Evolutionary conservation across 371 early-diverging fungal genomes (phyloP), one percentile per base, ranked within the genome.

Genomic region (Apophysomyces elegans): DNA sequence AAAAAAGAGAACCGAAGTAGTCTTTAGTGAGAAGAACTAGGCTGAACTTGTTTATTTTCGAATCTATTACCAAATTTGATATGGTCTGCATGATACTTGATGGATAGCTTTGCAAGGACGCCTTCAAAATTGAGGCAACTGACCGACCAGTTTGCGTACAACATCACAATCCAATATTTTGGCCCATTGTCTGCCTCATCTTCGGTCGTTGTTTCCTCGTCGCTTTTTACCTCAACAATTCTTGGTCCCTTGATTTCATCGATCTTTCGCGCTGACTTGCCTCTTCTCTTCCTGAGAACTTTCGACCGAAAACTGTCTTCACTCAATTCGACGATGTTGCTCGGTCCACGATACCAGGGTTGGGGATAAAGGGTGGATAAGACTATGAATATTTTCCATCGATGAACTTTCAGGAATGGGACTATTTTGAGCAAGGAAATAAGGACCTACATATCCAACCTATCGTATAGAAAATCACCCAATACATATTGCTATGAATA

Each of bases 311-410:
- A 73, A 6, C 66, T 67, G 4, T 59, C 38, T 60, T 72, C 75
- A 37, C 60, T 77, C 0, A 83, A 60, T 58, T 83, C 84, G 39
- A 59, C 59, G 58, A 83, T 77, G 35, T 80, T 77, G 26, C 81
- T 81, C 7, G 88, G 83, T 1, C 88, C 88, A 37, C 75, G 83
- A 59, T 87, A 87, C 68, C 86, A 76, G 13, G 88, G 88, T 39
- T 86, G 88, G 39, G 86, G 86, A 37, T 84, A 74, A 2, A 82
- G 56, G 16, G 81, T 75, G 14, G 85, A 87, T 37, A 87, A 59
- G 0, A 66, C 86, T 86, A 4, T 26, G 0, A 18, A 26, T 44
- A 46, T 41, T 37, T 26, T 37, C 44, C 39, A 46, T 5, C 7
- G 32, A 13, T 39, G 18, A 26, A n/a, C 59, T 14, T 39, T 61